phyloP scores from a whole-genome alignment of 331 rosid species.

The Pyrus hybrid region DNA sequence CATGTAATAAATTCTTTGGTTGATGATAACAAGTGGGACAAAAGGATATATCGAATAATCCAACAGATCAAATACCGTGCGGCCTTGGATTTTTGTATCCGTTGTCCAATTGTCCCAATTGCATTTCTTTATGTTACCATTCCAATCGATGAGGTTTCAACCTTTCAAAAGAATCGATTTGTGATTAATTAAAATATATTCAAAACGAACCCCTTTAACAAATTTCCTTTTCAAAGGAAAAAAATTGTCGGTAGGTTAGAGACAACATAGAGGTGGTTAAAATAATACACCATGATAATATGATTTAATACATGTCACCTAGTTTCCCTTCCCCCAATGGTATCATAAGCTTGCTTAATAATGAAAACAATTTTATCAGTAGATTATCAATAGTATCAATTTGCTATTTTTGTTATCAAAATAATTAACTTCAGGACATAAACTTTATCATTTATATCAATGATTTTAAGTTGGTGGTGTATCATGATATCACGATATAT shows the following conservation, averaged over 20 bases:
- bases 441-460: not conserved
- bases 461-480: no score
- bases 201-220: not conserved
- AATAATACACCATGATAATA: not conserved
- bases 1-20: not conserved
- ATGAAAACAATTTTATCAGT: not conserved
- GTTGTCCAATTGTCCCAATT: not conserved
- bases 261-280: not conserved
- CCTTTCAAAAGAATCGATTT: not conserved
- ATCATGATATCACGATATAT: no score
- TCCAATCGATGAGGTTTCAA: not conserved
- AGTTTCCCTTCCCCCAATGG: not conserved
- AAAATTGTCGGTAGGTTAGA: not conserved
- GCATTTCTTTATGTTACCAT: not conserved
- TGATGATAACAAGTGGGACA: not conserved
- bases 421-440: not conserved
- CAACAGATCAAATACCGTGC: not conserved
- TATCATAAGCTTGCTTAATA: not conserved
- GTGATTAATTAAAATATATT: not conserved
- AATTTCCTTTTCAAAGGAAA: not conserved
- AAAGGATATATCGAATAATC: constrained; percentile 3
- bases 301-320: not conserved
- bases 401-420: no score
- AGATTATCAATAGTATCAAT: not conserved
- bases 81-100: not conserved